These are phyloP conservation scores for Aspergillus carlsbadensis DNA, from an alignment of 495 filamentous ascomycete genomes.

Conservation along the genomic window DNA sequence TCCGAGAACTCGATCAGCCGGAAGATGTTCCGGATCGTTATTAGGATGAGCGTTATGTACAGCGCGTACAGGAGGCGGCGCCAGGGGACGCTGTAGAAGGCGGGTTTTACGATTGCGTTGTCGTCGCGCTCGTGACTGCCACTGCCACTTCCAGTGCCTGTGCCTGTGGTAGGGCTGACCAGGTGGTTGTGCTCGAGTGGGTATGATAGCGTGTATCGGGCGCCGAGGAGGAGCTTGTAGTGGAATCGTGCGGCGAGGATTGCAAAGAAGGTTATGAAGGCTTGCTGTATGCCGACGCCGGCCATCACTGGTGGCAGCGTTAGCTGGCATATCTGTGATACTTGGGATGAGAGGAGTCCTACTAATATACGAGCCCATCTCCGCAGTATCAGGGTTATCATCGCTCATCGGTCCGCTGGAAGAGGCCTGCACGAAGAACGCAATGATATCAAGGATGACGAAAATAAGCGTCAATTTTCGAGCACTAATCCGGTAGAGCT, in stretches of 20 bases:
- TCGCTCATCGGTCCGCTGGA: not conserved
- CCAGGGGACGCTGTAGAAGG: constrained; percentile 13
- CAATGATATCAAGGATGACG: constrained; percentile 58
- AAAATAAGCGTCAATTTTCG: constrained; percentile 48
- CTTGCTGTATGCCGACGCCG: constrained; percentile 51
- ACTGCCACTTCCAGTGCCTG: constrained; percentile 7
- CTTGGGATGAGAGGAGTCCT: not conserved
- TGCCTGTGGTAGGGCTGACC: too few relatives aligned
- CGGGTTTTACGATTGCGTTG: constrained; percentile 4
- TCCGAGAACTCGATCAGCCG: constrained; percentile 55
- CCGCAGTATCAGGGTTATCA: not conserved
- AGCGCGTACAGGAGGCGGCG: constrained; percentile 36
- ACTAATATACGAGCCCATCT: constrained; percentile 19
- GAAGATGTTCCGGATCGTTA: constrained; percentile 52
- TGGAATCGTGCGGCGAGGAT: constrained; percentile 44
- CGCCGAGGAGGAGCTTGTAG: constrained; percentile 12
- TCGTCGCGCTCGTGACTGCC: not conserved
- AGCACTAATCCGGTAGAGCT: constrained; percentile 51
- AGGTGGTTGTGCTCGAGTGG: too few relatives aligned
- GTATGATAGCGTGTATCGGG: too few relatives aligned
- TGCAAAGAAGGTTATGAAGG: constrained; percentile 47
- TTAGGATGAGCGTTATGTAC: constrained; percentile 32
- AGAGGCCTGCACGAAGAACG: constrained; percentile 56
- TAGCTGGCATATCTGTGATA: not conserved
- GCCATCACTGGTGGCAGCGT: constrained; percentile 49